phyloP scores from a whole-genome alignment of 352 stramenopile species.

The Phytophthora uliginosa region DNA sequence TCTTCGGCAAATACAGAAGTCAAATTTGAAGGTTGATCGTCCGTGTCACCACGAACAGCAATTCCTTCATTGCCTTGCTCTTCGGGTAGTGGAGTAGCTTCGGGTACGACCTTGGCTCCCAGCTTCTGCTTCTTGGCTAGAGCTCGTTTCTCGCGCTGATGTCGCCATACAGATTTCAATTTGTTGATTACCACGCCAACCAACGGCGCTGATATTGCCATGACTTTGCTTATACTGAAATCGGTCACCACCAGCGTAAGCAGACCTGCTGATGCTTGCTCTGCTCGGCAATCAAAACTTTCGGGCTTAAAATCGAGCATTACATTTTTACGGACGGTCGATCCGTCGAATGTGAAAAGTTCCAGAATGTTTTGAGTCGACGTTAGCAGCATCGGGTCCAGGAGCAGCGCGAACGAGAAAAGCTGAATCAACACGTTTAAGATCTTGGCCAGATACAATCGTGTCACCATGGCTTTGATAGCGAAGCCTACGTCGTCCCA shows the following conservation, averaged over 20 bases:
- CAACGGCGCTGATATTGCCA: constrained; percentile 41
- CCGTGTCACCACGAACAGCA: not conserved
- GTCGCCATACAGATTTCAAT: constrained; percentile 19
- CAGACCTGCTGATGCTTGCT: constrained; percentile 72
- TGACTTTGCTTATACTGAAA: constrained; percentile 76
- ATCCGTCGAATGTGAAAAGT: constrained; percentile 55
- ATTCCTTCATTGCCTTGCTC: not conserved
- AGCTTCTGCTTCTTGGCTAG: constrained; percentile 14
- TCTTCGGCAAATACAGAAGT: constrained; percentile 7
- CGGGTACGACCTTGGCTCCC: constrained; percentile 34
- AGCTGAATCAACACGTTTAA: constrained; percentile 88
- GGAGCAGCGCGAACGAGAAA: constrained; percentile 73
- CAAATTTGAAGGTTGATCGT: not conserved
- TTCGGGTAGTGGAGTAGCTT: constrained; percentile 3
- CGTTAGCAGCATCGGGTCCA: constrained; percentile 76
- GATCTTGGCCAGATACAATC: constrained; percentile 86
- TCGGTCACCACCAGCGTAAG: constrained; percentile 81
- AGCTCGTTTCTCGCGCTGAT: constrained; percentile 21
- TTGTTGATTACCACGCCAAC: constrained; percentile 35
- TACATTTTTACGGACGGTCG: constrained; percentile 58
- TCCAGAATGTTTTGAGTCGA: constrained; percentile 42
- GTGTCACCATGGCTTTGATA: constrained; percentile 87
- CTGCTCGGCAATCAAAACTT: constrained; percentile 61
- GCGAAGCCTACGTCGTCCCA: constrained; percentile 85
- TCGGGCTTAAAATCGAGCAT: constrained; percentile 75